phyloP scores from a whole-genome alignment of 106 monocot genomes.

The Vanilla planifolia region DNA sequence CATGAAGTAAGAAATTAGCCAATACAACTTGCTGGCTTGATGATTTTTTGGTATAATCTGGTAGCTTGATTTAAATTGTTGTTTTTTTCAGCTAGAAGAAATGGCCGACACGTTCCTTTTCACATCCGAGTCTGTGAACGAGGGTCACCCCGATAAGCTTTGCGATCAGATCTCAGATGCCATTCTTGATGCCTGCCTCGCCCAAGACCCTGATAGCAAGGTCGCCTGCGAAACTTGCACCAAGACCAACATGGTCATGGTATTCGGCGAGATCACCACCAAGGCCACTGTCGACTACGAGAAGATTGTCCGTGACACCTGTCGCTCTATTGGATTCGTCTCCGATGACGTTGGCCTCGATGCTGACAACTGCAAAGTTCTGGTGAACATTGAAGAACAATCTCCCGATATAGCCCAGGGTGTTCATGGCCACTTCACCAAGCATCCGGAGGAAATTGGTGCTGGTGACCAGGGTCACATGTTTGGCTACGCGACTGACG shows the following conservation, averaged over 20 bases:
- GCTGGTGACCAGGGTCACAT: constrained; percentile 30
- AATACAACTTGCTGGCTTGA: background rate
- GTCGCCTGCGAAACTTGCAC: constrained; percentile 23
- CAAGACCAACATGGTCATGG: constrained; percentile 29
- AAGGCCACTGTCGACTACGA: constrained; percentile 17
- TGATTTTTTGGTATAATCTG: background rate
- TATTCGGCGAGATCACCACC: constrained; percentile 25
- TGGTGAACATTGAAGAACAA: constrained; percentile 21
- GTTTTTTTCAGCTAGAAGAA: constrained; percentile 1
- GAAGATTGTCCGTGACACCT: constrained; percentile 24
- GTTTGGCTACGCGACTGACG: constrained; percentile 26
- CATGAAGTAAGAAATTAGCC: too few relatives aligned
- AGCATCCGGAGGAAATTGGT: constrained; percentile 22
- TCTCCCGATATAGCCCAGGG: constrained; percentile 23
- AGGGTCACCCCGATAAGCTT: constrained; percentile 25
- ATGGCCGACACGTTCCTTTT: constrained; percentile 28
- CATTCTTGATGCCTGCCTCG: constrained; percentile 21
- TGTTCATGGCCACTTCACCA: constrained; percentile 28
- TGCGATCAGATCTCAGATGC: constrained; percentile 26
- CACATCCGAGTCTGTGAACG: constrained; percentile 25
- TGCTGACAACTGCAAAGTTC: constrained; percentile 23
- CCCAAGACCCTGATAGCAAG: constrained; percentile 26
- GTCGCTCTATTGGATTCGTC: constrained; percentile 16
- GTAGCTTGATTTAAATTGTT: background rate
- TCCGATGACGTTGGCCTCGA: constrained; percentile 20